Base-by-base conservation (phyloP, 768 basidiomycete genomes). In the Trametes gibbosa region DNA sequence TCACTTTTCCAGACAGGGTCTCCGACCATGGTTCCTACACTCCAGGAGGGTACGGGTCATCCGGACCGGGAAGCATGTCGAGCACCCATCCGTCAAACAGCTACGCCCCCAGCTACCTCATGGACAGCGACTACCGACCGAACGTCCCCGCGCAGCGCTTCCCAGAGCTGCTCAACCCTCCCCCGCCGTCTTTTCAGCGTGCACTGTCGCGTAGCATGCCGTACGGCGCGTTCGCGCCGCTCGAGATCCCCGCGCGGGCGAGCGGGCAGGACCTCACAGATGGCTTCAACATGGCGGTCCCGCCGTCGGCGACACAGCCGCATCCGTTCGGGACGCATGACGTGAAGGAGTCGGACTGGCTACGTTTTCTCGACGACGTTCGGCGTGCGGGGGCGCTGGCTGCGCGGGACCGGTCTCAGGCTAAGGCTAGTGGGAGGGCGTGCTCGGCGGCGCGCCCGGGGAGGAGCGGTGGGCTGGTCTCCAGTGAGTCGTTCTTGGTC, bases 261-360 rank as follows among this genome's bases (percentile, higher is more conserved):
- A 51, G 62, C n/a, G 70, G 70, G 13, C 72, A 69, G 52, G 63
- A 66, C 14, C 68, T 84, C 41, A 67, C 68, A 37, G 66, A 69
- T 13, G 82, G 83, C 1, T 84, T 84, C 65, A 77, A 78, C 0
- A 60, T 65, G 14, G 35, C 75, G 7, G 73, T 77, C 0, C 83
- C 83, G 0, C 77, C 77, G 1, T 73, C 75, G 5, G 49, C 56
- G 29, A 32, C 64, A 9, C 61, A 58, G 17, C 75, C 75, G 10
- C 84, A 85, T 64, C 83, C 83, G 24, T 85, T 85, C 64, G 63
- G 67, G 23, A 70, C 76, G 47, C 79, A 81, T 66, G 82, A 84
- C 63, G 68, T 85, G 3, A 62, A 53, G 0, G 77, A 83, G 67
- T 71, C 67, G 17, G 84, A 84, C 66, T 84, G 84, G 84, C 64